These are phyloP conservation scores for Claviceps pusilla DNA, from an alignment of 2,329 filamentous ascomycete genomes.

Conservation along the genomic window DNA sequence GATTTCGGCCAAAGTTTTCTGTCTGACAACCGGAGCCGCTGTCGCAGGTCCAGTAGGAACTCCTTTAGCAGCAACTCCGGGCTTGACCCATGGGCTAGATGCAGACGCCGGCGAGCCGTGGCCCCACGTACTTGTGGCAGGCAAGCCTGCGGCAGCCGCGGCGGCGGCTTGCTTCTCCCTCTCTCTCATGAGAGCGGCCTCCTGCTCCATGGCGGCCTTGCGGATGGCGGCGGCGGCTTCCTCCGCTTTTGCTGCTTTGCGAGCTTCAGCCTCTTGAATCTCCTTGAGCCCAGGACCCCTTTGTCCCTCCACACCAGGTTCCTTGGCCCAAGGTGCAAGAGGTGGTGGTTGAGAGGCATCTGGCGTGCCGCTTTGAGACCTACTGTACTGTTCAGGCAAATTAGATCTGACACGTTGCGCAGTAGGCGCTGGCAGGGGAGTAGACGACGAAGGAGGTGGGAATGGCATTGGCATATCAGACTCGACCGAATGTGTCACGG, in stretches of 20 bases:
- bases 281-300: slow-evolving; percentile 89
- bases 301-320: slow-evolving; percentile 51
- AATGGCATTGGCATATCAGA: slow-evolving; percentile 62
- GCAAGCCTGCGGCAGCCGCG: slow-evolving; percentile 60
- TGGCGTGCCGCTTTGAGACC: slow-evolving; percentile 68
- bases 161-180: slow-evolving; percentile 37
- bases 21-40: slow-evolving; percentile 26
- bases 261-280: slow-evolving; percentile 90
- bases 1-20: slow-evolving; percentile 91
- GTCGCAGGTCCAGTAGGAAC: slow-evolving; percentile 11
- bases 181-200: slow-evolving; percentile 44
- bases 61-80: slow-evolving; percentile 32
- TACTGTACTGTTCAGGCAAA: slow-evolving; percentile 56
- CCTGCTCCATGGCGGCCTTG: slow-evolving; percentile 66
- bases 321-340: slow-evolving; percentile 89
- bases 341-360: slow-evolving; percentile 48
- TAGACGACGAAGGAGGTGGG: slow-evolving; percentile 57
- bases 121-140: slow-evolving; percentile 80
- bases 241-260: slow-evolving; percentile 79
- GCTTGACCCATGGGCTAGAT: slow-evolving; percentile 55
- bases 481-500: slow-evolving; percentile 31
- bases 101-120: slow-evolving; percentile 56
- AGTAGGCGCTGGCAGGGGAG: slow-evolving; percentile 74
- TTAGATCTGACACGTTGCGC: slow-evolving; percentile 75
- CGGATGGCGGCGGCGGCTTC: slow-evolving; percentile 64